Evolutionary conservation across 1,139 yeast genomes (phyloP).

Genomic region (Blastobotrys niveus): DNA sequence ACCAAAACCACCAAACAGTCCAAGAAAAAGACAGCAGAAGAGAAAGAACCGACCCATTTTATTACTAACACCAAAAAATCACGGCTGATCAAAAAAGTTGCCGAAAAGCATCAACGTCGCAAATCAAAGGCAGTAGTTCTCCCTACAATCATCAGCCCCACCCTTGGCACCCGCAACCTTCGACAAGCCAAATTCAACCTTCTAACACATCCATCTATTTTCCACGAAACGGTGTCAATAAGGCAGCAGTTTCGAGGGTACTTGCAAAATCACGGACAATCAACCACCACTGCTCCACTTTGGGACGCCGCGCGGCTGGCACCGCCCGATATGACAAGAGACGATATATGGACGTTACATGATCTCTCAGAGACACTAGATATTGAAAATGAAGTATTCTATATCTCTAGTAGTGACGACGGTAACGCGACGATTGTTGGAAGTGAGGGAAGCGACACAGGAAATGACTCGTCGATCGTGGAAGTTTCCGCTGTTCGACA

Average conservation of each 20-base stretch:
- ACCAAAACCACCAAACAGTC: too few species aligned
- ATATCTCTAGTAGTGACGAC: not conserved
- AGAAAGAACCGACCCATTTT: too few species aligned
- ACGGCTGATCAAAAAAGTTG: not conserved
- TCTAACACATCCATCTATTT: too few species aligned
- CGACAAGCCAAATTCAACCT: not conserved
- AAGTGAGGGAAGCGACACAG: not conserved
- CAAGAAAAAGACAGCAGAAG: too few species aligned
- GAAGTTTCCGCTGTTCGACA: not conserved
- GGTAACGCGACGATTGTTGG: not conserved
- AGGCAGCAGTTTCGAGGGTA: constrained; percentile 11
- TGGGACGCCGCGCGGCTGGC: constrained; percentile 5
- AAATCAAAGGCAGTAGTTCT: not conserved
- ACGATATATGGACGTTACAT: constrained; percentile 6
- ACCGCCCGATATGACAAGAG: constrained; percentile 3
- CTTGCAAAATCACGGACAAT: not conserved
- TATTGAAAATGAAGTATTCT: constrained; percentile 1
- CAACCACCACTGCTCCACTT: not conserved
- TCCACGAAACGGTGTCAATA: too few species aligned
- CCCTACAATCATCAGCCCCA: not conserved
- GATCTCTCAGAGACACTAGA: not conserved
- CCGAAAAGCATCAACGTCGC: not conserved
- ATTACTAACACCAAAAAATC: constrained; percentile 4
- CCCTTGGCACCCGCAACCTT: not conserved
- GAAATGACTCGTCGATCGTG: not conserved